A percentile compares a stretch with the other conserved stretches of the same genome.
phyloP scores from a whole-genome alignment of 352 stramenopile species.

The Phytophthora fragariaefolia region DNA sequence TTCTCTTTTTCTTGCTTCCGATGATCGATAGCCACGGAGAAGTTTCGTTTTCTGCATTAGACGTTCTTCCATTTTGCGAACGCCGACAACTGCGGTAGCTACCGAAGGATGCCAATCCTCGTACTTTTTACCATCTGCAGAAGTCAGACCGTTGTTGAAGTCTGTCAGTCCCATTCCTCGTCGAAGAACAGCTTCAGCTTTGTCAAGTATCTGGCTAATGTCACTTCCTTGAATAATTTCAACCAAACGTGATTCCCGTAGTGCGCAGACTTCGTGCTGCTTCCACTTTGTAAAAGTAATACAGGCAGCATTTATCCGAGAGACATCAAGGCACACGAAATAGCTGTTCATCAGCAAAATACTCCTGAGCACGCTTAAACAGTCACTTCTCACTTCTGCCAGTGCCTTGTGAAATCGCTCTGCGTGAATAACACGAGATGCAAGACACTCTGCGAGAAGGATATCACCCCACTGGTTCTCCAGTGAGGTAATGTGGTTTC shows the following conservation, averaged over 20 bases:
- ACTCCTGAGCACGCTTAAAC: slow-evolving; percentile 44
- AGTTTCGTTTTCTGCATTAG: slow-evolving; percentile 47
- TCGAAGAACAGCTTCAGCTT: slow-evolving; percentile 42
- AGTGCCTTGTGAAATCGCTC: slow-evolving; percentile 55
- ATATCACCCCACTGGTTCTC: slow-evolving; percentile 43
- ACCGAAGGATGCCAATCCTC: slow-evolving; percentile 57
- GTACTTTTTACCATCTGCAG: slow-evolving; percentile 46
- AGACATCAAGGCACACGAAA: slow-evolving; percentile 66
- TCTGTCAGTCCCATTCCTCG: slow-evolving; percentile 55
- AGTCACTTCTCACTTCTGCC: slow-evolving; percentile 48
- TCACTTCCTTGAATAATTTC: slow-evolving; percentile 48
- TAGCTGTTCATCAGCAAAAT: slow-evolving; percentile 66
- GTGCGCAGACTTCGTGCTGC: slow-evolving; percentile 38
- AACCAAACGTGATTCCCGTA: slow-evolving; percentile 48
- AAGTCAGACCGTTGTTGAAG: slow-evolving; percentile 48
- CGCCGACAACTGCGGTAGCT: slow-evolving; percentile 31
- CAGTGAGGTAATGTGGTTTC: slow-evolving; percentile 44
- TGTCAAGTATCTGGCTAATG: slow-evolving; percentile 41
- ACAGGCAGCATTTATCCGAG: slow-evolving; percentile 51
- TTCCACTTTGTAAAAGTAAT: slow-evolving; percentile 42
- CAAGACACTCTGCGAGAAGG: slow-evolving; percentile 31
- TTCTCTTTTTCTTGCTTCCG: slow-evolving; percentile 44
- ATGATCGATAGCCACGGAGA: slow-evolving; percentile 39
- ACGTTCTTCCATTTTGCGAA: slow-evolving; percentile 41
- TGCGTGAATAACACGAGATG: slow-evolving; percentile 35